Percentiles rank a stretch among this genome's conserved stretches.
phyloP scores from a whole-genome alignment of 805 yeast genomes.

The Wickerhamomyces silvicola region DNA sequence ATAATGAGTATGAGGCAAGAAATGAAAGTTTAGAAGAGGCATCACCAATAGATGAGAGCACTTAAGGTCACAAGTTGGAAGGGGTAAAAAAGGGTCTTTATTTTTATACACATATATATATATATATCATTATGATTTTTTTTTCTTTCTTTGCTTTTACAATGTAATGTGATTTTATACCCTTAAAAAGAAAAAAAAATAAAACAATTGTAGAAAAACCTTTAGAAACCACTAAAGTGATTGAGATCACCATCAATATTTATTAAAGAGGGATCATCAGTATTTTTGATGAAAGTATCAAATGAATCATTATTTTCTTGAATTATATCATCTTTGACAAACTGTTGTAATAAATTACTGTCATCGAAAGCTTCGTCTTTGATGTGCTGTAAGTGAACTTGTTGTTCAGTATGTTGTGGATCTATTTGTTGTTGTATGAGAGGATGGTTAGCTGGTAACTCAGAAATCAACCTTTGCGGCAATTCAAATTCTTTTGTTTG shows the following conservation, averaged over 20 bases:
- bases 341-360: conserved; percentile 7
- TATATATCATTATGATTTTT: too few relatives aligned
- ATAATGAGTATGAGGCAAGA: conserved; percentile 2
- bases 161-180: too few relatives aligned
- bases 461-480: conserved; percentile 15
- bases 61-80: too few relatives aligned
- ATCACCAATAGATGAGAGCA: background rate
- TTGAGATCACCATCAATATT: conserved; percentile 1
- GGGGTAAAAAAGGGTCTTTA: too few relatives aligned
- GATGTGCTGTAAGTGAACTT: too few relatives aligned
- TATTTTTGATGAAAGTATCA: conserved; percentile 3
- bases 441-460: conserved; percentile 11
- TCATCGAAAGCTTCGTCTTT: too few relatives aligned
- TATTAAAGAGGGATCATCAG: background rate
- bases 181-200: background rate
- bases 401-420: too few relatives aligned
- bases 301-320: conserved; percentile 2
- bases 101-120: too few relatives aligned
- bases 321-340: conserved; percentile 7
- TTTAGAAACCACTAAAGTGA: background rate
- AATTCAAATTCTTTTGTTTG: conserved; percentile 19
- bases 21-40: conserved; percentile 1
- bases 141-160: too few relatives aligned
- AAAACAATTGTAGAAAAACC: background rate
- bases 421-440: background rate